Evolutionary conservation across 192 early-diverging fungal genomes (phyloP).

Genomic region (Fimicolochytrium jonesii): DNA sequence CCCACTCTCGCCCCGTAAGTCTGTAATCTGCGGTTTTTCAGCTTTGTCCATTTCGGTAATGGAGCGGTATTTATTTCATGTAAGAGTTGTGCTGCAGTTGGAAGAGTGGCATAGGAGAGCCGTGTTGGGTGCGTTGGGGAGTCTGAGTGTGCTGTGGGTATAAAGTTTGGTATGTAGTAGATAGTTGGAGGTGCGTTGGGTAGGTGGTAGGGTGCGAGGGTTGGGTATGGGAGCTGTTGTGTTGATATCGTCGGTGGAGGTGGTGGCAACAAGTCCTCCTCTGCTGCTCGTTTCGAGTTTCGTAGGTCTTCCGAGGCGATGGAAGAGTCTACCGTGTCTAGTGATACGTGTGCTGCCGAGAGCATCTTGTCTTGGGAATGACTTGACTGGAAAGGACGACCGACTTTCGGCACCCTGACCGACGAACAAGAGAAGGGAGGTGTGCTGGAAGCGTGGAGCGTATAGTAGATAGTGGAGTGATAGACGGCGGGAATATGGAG

Average conservation of each 20-base stretch:
- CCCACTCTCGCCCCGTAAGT: conserved; percentile 18
- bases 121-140: too few relatives aligned
- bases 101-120: conserved; percentile 20
- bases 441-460: too few relatives aligned
- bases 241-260: not conserved
- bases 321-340: too few relatives aligned
- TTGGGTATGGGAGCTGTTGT: not conserved
- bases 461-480: too few relatives aligned
- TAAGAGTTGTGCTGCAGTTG: not conserved
- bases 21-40: conserved; percentile 27
- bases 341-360: too few relatives aligned
- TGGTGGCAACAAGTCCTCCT: not conserved
- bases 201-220: not conserved
- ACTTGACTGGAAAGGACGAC: too few relatives aligned
- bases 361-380: too few relatives aligned
- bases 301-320: too few relatives aligned
- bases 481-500: too few relatives aligned
- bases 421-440: too few relatives aligned
- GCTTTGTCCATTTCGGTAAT: conserved; percentile 8
- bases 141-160: conserved; percentile 11
- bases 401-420: too few relatives aligned
- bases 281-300: too few relatives aligned
- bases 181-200: conserved; percentile 10
- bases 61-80: conserved; percentile 16
- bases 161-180: conserved; percentile 30